Conservation (phyloP, 2,329 filamentous ascomycete species). For the Didymella pomorum region DNA sequence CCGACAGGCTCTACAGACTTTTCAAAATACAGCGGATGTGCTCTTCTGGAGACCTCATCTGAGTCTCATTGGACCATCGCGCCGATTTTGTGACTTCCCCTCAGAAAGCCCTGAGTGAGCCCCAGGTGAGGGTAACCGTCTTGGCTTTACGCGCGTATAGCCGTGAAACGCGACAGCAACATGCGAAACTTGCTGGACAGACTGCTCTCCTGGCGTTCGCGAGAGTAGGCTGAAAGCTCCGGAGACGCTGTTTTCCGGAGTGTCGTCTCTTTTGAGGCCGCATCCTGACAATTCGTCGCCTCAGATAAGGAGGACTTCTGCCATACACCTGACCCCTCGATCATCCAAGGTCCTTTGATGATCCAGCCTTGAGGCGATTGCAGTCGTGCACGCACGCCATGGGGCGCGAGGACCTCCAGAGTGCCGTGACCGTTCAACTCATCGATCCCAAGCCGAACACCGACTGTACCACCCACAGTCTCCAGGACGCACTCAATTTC, state of each 20-base stretch:
- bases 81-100: too few species aligned
- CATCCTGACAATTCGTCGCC: not conserved
- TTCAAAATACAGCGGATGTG: too few species aligned
- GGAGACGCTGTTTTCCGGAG: too few species aligned
- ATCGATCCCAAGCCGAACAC: too few species aligned
- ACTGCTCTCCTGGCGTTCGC: not conserved
- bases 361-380: conserved; percentile 18
- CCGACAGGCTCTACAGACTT: too few species aligned
- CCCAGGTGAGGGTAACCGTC: not conserved
- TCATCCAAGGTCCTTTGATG: not conserved
- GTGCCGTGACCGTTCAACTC: too few species aligned
- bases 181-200: not conserved
- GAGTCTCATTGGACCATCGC: too few species aligned
- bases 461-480: too few species aligned
- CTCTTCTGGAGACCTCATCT: too few species aligned
- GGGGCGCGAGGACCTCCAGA: conserved; percentile 8
- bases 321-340: conserved; percentile 16
- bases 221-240: not conserved
- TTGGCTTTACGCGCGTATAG: not conserved
- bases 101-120: not conserved
- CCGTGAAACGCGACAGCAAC: not conserved
- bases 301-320: conserved; percentile 3
- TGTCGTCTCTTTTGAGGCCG: not conserved
- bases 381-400: conserved; percentile 2
- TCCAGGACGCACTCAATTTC: too few species aligned